These are phyloP conservation scores for Fusarium nelsonii DNA, from an alignment of 2,329 filamentous ascomycete species.

Conservation along the genomic window DNA sequence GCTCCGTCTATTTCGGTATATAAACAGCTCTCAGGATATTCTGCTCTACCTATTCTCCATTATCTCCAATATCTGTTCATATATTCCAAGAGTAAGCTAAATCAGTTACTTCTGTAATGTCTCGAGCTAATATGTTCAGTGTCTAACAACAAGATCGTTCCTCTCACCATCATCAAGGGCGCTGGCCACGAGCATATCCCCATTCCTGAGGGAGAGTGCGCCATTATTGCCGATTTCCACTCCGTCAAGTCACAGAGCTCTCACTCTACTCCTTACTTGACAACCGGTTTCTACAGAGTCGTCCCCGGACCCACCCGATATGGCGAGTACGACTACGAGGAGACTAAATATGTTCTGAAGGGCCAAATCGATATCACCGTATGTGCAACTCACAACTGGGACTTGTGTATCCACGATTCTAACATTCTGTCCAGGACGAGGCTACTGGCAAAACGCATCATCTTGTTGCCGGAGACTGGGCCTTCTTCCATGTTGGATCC, in stretches of 20 bases:
- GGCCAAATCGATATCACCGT: constrained; percentile 35
- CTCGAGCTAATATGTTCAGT: constrained; percentile 1
- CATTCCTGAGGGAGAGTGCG: constrained; percentile 29
- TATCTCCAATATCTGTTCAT: neutral
- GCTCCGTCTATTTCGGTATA: neutral
- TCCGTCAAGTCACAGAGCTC: constrained; percentile 20
- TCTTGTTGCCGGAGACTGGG: constrained; percentile 38
- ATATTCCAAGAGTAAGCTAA: neutral
- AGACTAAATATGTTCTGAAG: constrained; percentile 36
- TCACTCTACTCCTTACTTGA: constrained; percentile 18
- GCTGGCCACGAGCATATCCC: constrained; percentile 36
- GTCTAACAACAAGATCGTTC: constrained; percentile 37
- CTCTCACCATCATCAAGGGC: constrained; percentile 39
- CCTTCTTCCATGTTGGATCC: constrained; percentile 37
- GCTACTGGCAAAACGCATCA: constrained; percentile 36
- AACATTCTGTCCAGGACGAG: constrained; percentile 14
- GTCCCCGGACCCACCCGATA: constrained; percentile 37
- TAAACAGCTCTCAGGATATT: neutral
- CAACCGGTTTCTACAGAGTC: constrained; percentile 34
- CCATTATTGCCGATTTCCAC: constrained; percentile 34
- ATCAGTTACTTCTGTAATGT: neutral
- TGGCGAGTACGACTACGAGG: constrained; percentile 33
- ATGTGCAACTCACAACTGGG: neutral
- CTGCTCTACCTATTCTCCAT: neutral
- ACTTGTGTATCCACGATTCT: neutral